Evolutionary conservation across 2,329 filamentous ascomycete species (phyloP).

Genomic region (Xylaria arbuscula): DNA sequence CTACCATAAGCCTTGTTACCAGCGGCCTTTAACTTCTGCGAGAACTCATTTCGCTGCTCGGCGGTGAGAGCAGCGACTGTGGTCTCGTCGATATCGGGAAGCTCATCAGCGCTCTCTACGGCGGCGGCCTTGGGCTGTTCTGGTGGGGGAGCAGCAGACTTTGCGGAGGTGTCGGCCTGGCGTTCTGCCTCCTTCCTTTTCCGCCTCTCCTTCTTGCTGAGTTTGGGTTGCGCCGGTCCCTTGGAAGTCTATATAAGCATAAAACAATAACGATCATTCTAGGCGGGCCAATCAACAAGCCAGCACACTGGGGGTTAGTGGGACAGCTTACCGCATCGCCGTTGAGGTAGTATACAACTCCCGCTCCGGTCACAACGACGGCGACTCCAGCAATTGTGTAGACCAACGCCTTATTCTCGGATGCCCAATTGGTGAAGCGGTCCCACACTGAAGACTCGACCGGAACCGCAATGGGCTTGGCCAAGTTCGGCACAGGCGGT

Average conservation of each 20-base stretch:
- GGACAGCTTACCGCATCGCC: slow-evolving; percentile 62
- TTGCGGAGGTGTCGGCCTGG: slow-evolving; percentile 60
- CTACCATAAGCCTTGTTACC: slow-evolving; percentile 96
- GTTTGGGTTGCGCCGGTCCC: slow-evolving; percentile 69
- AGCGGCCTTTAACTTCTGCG: slow-evolving; percentile 90
- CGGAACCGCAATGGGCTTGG: slow-evolving; percentile 58
- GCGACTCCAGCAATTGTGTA: slow-evolving; percentile 97
- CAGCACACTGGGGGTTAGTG: neutral
- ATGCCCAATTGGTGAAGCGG: slow-evolving; percentile 88
- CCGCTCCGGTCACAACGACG: slow-evolving; percentile 88
- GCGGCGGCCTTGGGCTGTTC: slow-evolving; percentile 62
- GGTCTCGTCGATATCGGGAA: slow-evolving; percentile 74
- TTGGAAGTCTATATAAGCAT: slow-evolving; percentile 55
- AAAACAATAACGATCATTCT: slow-evolving; percentile 23
- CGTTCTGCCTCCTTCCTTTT: slow-evolving; percentile 84
- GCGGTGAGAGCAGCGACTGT: slow-evolving; percentile 63
- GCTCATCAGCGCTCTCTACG: slow-evolving; percentile 71
- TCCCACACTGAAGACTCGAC: slow-evolving; percentile 80
- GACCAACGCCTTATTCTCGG: slow-evolving; percentile 93
- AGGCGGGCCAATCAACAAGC: neutral
- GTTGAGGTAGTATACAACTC: slow-evolving; percentile 90
- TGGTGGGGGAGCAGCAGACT: slow-evolving; percentile 50
- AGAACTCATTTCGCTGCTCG: slow-evolving; percentile 85
- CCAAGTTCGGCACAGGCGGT: slow-evolving; percentile 61
- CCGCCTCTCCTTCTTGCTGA: slow-evolving; percentile 89